These are phyloP conservation scores for Chlamydomonas eustigma DNA, from an alignment of 139 green algal species.

Conservation along the genomic window DNA sequence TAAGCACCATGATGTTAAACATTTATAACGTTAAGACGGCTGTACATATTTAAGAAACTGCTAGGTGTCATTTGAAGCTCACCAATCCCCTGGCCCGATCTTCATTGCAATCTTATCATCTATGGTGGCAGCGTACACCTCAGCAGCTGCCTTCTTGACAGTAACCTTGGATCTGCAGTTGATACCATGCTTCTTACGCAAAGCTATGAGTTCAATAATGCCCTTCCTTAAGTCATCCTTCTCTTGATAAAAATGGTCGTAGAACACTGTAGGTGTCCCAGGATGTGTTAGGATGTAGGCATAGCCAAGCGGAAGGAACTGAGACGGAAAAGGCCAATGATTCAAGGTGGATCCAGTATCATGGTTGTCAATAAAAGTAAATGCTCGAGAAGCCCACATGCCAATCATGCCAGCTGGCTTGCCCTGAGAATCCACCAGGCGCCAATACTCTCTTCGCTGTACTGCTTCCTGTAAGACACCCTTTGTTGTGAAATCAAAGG, in stretches of 20 bases:
- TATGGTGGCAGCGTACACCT: conserved; percentile 79
- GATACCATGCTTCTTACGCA: conserved; percentile 66
- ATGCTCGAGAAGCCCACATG: conserved; percentile 73
- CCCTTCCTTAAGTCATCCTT: conserved; percentile 35
- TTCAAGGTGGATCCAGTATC: conserved; percentile 75
- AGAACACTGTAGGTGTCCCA: conserved; percentile 87
- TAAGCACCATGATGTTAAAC: conserved; percentile 12
- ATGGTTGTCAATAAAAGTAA: conserved; percentile 99
- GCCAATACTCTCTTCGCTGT: conserved; percentile 87
- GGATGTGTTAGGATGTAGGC: conserved; percentile 93
- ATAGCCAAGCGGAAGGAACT: conserved; percentile 78
- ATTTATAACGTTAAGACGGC: neutral
- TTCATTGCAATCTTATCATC: conserved; percentile 81
- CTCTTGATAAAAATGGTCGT: conserved; percentile 72
- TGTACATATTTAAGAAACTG: neutral
- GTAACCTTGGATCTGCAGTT: conserved; percentile 60
- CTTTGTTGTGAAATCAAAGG: conserved; percentile 98
- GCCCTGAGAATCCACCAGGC: conserved; percentile 45
- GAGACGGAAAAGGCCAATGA: conserved; percentile 75
- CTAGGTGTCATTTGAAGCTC: neutral
- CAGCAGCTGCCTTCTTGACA: conserved; percentile 55
- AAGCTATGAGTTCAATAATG: conserved; percentile 71
- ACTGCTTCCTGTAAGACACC: conserved; percentile 93
- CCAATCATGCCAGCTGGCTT: conserved; percentile 80
- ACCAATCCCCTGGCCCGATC: conserved; percentile 18